Conservation (phyloP, 1,284 basidiomycete genomes). For the Gomphus bonarii region DNA sequence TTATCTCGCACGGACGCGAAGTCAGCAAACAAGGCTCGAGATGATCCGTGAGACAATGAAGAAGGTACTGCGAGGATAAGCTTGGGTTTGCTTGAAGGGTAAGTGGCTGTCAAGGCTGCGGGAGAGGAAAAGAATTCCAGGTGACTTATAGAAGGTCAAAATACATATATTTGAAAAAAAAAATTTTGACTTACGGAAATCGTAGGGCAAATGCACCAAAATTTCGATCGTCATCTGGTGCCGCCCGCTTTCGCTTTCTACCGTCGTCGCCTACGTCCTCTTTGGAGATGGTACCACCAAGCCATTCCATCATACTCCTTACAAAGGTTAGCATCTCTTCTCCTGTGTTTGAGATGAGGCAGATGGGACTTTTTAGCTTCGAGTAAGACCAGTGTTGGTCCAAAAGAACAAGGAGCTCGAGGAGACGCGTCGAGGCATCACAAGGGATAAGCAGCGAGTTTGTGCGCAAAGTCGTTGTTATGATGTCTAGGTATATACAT, state of each 20-base stretch:
- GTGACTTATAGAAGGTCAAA: conserved; percentile 40
- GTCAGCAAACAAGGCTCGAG: conserved; percentile 74
- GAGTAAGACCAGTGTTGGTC: conserved; percentile 97
- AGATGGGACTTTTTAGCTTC: conserved; percentile 76
- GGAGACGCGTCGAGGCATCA: conserved; percentile 86
- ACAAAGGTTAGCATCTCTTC: conserved; percentile 94
- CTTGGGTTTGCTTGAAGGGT: conserved; percentile 83
- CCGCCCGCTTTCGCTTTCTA: conserved; percentile 48
- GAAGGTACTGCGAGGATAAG: conserved; percentile 90
- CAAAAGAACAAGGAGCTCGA: conserved; percentile 89
- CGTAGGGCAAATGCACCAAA: conserved; percentile 66
- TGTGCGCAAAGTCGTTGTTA: conserved; percentile 73
- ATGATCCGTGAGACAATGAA: conserved; percentile 88
- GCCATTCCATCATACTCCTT: conserved; percentile 98
- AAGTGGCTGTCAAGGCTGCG: conserved; percentile 69
- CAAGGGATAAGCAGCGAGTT: conserved; percentile 85
- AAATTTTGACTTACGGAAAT: conserved; percentile 45
- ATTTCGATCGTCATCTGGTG: conserved; percentile 65
- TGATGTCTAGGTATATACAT: conserved; percentile 50
- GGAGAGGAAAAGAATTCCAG: conserved; percentile 85
- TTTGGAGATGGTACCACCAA: conserved; percentile 87
- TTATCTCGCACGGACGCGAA: conserved; percentile 79
- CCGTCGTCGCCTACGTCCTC: conserved; percentile 77
- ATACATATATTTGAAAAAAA: neutral
- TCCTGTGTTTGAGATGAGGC: conserved; percentile 83